Base-by-base conservation (phyloP, 2,329 filamentous ascomycete species). In the Fusarium humuli region DNA sequence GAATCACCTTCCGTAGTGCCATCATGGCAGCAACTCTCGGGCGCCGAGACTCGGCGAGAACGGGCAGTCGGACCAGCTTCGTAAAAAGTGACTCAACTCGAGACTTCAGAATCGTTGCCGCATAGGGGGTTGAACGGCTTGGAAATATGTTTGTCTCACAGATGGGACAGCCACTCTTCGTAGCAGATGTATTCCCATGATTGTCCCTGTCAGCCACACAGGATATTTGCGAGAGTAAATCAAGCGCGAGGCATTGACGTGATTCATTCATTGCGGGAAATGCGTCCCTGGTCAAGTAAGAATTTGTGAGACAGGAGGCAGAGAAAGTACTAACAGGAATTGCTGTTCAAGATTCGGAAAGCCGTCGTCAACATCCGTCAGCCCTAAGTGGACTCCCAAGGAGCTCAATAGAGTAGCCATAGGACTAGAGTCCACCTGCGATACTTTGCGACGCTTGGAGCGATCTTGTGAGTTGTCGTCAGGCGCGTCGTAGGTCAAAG, bases 11-110 rank as follows among this genome's bases (percentile, higher is more conserved):
- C 71, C 90, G 88, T 50, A 97, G 82, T 6, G 89, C 86, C 62
- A 91, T 80, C 88, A 96, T 93, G 12, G 91, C 90, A 64, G 89
- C 84, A 41, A 97, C 85, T 48, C 93, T 86, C 37, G 88, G 84
- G 47, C 84, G 85, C n/a, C 86, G 85, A 22, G 87, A 88, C 61
- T 86, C 82, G 6, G 82, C 67, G 65, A 91, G 88, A 11, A 75
- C 74, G 2, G 81, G 73, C 4, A 81, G 77, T 37, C 82, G 77
- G 56, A 87, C 77, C 10, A 91, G 69, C 25, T 79, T 82, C 14
- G 77, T 74, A 61, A 91, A 85, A 12, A 84, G 78, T 3, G 72
- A 70, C 32, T 86, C 80, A 4, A 83, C 82, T 13, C 75, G 70
- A n/a, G 70, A 79, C 77, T 81, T 82, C 23, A 65, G 57, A 14